These are phyloP conservation scores for Leucaena leucocephala DNA, from an alignment of 306 rosid genomes.

Conservation along the genomic window DNA sequence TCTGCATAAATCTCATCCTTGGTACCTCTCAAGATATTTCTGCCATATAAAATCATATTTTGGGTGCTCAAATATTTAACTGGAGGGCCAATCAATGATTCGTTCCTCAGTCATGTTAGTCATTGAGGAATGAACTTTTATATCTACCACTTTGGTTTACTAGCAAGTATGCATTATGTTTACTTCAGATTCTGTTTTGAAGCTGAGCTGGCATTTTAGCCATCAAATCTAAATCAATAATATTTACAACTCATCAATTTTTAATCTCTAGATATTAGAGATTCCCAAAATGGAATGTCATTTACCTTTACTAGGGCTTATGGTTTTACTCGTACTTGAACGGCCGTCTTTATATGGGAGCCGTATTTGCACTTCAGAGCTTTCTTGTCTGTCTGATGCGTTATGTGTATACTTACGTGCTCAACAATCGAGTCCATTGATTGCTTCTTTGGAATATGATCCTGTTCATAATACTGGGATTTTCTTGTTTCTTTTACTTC, in stretches of 20 bases:
- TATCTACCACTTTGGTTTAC: neutral
- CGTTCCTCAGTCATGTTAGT: neutral
- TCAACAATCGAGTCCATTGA: neutral
- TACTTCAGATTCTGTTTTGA: neutral
- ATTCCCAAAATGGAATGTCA: neutral
- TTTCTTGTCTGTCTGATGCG: constrained; percentile 1
- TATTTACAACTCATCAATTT: neutral
- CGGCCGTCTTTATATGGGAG: neutral
- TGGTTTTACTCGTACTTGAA: neutral
- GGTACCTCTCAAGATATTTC: constrained; percentile 17
- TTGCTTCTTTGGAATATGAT: neutral
- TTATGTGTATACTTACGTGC: neutral
- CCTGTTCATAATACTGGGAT: constrained; percentile 11
- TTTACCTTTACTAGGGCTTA: neutral
- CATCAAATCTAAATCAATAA: neutral
- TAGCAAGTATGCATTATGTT: neutral
- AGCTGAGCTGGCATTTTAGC: neutral
- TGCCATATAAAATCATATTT: constrained; percentile 11
- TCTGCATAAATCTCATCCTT: neutral
- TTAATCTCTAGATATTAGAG: neutral
- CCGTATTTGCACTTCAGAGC: neutral
- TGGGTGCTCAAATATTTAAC: constrained; percentile 1
- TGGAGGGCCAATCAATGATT: neutral
- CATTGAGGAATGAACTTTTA: constrained; percentile 2
- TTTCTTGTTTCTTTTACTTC: constrained; percentile 17